Evolutionary conservation across 139 green algal species (phyloP).

Genomic region (Chlamydomonas eustigma): DNA sequence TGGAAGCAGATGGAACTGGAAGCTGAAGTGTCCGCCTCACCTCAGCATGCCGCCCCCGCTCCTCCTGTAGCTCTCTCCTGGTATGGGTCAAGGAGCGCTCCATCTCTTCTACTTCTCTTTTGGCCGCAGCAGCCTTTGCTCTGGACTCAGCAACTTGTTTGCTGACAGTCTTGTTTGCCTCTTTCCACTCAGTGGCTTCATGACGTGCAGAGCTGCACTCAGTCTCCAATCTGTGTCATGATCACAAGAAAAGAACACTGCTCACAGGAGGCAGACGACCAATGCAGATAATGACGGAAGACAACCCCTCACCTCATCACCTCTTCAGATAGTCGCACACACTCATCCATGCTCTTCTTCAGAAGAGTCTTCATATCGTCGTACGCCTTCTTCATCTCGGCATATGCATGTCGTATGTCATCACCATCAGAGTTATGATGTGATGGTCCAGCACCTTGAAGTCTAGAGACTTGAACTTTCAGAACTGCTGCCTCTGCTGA

Average conservation of each 20-base stretch:
- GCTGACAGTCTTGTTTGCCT: neutral
- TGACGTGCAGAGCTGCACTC: neutral
- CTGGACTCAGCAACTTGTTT: neutral
- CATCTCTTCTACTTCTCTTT: neutral
- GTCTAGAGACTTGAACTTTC: too few species aligned
- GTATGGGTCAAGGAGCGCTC: neutral
- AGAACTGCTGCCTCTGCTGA: too few species aligned
- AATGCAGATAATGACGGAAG: too few species aligned
- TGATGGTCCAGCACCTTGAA: too few species aligned
- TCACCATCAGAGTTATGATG: constrained; percentile 10
- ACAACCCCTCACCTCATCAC: constrained; percentile 26
- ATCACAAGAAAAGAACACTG: too few species aligned
- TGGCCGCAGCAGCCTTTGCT: neutral
- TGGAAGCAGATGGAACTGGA: too few species aligned
- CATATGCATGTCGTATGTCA: constrained; percentile 28
- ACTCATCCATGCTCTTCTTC: constrained; percentile 46
- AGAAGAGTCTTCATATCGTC: constrained; percentile 41
- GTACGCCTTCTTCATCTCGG: constrained; percentile 42
- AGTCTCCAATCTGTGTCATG: neutral
- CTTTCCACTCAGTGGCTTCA: neutral
- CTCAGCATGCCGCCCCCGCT: neutral
- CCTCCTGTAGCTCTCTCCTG: neutral
- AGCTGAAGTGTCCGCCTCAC: too few species aligned
- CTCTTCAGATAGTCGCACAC: constrained; percentile 37
- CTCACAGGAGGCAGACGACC: too few species aligned